Base-by-base conservation (phyloP, 352 stramenopile genomes). In the Globisporangium megalacanthum region DNA sequence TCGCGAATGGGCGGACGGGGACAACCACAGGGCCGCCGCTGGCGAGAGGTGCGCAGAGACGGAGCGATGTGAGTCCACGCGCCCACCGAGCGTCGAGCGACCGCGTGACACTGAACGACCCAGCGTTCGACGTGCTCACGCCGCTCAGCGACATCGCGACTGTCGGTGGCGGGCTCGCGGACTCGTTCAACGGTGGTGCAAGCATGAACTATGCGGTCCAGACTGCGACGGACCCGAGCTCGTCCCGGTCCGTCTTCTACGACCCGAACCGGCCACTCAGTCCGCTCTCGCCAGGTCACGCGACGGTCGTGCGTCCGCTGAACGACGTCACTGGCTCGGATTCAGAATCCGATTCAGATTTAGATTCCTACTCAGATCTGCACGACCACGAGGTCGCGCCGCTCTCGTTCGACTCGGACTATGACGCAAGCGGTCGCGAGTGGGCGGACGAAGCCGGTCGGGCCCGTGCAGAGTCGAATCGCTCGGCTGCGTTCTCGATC, bases 91-190 rank as follows among this genome's bases (percentile, higher is more conserved):
- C 13, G 17, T 48, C 42, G 42, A 48, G 42, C n/a, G 42, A 29
- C 42, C 42, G 22, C 44, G 61, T 79, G 36, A 67, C 81, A 54
- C 74, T 75, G 48, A 75, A 81, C 62, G 71, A 86, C 53, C 70
- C 68, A 25, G 70, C 69, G 20, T 58, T 85, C 11, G 79, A 88
- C 60, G 57, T 86, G 47, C 60, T 89, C n/a, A 86, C 79, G 11
- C 77, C 79, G n/a, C 61, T 61, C 9, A 86, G 73, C 58, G 73
- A 88, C 48, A 88, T 88, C 14, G 66, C 59, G 7, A 66, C 77
- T 6, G 69, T 63, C 15, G 42, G 53, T 3, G 44, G 52, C 22
- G 44, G 52, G 10, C 42, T 51, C 35, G 31, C 58, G 0, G 47
- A 54, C 17, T 58, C 58, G 6, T 64, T 64, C 20, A 6, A 52